Evolutionary conservation across 2,329 filamentous ascomycete species (phyloP).

Genomic region (Ilyonectria mors-panacis): DNA sequence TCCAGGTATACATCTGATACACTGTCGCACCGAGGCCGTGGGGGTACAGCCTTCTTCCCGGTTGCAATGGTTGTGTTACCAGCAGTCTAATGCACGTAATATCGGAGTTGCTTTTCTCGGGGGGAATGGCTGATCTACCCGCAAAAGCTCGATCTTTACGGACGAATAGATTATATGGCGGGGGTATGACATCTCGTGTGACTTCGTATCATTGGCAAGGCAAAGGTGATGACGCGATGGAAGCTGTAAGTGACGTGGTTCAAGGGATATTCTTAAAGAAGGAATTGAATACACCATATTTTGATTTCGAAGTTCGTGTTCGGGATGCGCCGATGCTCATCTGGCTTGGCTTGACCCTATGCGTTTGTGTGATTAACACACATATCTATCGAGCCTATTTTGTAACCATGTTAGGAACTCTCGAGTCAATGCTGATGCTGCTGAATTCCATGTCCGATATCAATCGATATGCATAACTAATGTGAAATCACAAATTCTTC

Average conservation of each 20-base stretch:
- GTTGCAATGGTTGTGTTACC: not conserved
- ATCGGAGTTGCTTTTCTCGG: constrained; percentile 9
- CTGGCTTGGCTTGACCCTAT: not conserved
- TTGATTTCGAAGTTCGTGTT: not conserved
- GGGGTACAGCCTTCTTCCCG: constrained; percentile 1
- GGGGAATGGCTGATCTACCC: not conserved
- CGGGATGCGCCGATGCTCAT: too few species aligned
- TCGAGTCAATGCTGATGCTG: not conserved
- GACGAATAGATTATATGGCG: not conserved
- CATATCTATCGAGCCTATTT: not conserved
- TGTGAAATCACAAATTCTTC: not conserved
- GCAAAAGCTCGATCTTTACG: not conserved
- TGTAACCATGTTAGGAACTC: not conserved
- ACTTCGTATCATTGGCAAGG: not conserved
- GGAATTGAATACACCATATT: too few species aligned
- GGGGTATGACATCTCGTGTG: not conserved
- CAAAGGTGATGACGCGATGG: not conserved
- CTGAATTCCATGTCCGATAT: too few species aligned
- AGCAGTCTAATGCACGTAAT: not conserved
- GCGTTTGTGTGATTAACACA: not conserved
- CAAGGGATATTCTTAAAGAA: too few species aligned
- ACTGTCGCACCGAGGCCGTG: constrained; percentile 9
- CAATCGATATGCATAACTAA: not conserved
- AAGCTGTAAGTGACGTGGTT: not conserved
- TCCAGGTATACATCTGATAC: constrained; percentile 1